Percentiles rank a stretch among this genome's conserved stretches.
Conservation (phyloP, 208 protist genomes). For the Tritrichomonas musculus region DNA sequence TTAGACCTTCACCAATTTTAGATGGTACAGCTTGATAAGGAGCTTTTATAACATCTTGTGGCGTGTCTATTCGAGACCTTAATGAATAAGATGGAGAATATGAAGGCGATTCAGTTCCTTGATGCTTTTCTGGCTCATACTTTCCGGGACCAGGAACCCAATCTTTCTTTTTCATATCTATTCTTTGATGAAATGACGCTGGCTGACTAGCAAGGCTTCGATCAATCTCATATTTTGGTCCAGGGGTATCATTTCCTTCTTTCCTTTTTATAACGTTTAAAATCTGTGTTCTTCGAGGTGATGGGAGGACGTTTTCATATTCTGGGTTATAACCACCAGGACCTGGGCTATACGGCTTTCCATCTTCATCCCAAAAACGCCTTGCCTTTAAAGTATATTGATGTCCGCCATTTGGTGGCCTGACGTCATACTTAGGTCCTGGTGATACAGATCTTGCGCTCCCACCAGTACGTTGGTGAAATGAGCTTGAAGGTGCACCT, state of each 20-base stretch:
- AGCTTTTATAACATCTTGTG: neutral
- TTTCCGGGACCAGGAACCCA: neutral
- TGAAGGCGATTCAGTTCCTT: too few species aligned
- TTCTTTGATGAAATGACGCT: too few species aligned
- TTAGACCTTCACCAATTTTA: neutral
- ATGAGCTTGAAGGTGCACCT: neutral
- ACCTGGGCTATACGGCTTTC: neutral
- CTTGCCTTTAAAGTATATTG: neutral
- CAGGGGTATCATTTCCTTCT: neutral
- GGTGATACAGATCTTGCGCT: neutral
- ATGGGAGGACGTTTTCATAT: neutral
- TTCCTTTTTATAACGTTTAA: neutral
- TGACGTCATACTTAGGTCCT: neutral
- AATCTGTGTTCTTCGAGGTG: neutral
- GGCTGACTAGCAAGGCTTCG: too few species aligned
- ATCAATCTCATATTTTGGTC: neutral
- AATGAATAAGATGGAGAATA: too few species aligned
- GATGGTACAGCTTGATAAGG: neutral
- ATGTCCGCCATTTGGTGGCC: neutral
- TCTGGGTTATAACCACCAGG: neutral
- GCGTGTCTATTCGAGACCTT: too few species aligned
- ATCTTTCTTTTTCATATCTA: too few species aligned
- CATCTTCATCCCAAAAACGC: neutral
- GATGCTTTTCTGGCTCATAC: neutral
- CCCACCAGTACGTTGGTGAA: neutral